These are phyloP conservation scores for Leucocoprinus sp. DNA, from an alignment of 768 basidiomycete genomes.

Conservation along the genomic window DNA sequence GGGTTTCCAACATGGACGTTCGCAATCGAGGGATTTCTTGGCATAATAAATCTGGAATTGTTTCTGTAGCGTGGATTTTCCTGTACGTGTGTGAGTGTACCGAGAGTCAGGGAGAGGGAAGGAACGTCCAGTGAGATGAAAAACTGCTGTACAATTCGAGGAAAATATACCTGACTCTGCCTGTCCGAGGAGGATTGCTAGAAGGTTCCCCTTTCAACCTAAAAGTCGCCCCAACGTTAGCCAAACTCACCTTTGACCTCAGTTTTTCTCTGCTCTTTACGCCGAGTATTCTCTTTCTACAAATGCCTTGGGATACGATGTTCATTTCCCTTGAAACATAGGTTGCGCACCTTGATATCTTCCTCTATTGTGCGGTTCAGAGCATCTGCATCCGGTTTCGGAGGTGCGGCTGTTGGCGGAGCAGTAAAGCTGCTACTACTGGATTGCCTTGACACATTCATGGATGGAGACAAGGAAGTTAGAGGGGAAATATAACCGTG, in stretches of 20 bases:
- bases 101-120: too few species aligned
- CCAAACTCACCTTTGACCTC: constrained; percentile 43
- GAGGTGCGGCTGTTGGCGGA: constrained; percentile 4
- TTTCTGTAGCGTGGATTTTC: constrained; percentile 79
- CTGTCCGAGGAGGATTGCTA: constrained; percentile 72
- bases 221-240: background rate
- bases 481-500: background rate
- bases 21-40: constrained; percentile 57
- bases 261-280: constrained; percentile 21
- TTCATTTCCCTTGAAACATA: background rate
- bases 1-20: constrained; percentile 69
- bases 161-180: constrained; percentile 49
- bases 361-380: constrained; percentile 13
- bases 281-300: constrained; percentile 13
- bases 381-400: constrained; percentile 6
- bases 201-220: background rate
- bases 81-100: constrained; percentile 22
- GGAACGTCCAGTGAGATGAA: too few species aligned
- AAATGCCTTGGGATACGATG: background rate
- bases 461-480: background rate
- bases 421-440: constrained; percentile 7
- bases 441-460: constrained; percentile 1
- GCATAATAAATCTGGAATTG: constrained; percentile 81
- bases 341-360: constrained; percentile 11
- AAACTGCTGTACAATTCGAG: background rate